Evolutionary conservation across 495 filamentous ascomycete species (phyloP).

Genomic region (Trichoderma reesei): DNA sequence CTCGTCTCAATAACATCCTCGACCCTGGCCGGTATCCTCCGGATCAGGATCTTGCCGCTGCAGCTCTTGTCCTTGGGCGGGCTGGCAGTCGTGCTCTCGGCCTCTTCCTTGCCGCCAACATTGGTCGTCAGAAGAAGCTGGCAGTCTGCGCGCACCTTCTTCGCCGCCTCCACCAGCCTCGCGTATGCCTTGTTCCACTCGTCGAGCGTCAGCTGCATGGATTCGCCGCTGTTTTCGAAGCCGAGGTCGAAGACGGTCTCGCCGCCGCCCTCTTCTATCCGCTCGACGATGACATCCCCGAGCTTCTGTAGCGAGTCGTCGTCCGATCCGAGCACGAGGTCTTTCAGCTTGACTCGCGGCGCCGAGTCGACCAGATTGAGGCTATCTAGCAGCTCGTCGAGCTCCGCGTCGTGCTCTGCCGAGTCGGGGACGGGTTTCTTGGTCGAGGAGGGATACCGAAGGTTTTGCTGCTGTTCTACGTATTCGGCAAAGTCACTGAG

Average conservation of each 20-base stretch:
- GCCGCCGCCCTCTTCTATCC: constrained; percentile 78
- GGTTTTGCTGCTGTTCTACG: constrained; percentile 82
- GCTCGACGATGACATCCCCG: constrained; percentile 50
- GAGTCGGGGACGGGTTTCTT: constrained; percentile 27
- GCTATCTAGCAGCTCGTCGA: constrained; percentile 78
- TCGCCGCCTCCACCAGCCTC: constrained; percentile 56
- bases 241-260: constrained; percentile 90
- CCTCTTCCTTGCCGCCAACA: constrained; percentile 69
- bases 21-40: constrained; percentile 58
- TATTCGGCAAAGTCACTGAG: constrained; percentile 97
- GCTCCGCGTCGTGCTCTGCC: constrained; percentile 69
- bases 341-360: constrained; percentile 57
- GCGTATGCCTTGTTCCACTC: constrained; percentile 72
- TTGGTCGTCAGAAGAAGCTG: constrained; percentile 79
- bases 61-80: constrained; percentile 58
- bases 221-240: constrained; percentile 82
- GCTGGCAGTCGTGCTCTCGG: constrained; percentile 32
- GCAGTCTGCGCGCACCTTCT: constrained; percentile 59
- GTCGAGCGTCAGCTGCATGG: constrained; percentile 70
- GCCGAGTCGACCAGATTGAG: constrained; percentile 72
- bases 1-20: constrained; percentile 93
- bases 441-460: constrained; percentile 37
- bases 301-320: constrained; percentile 48
- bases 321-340: constrained; percentile 57
- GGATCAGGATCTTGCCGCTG: constrained; percentile 75